Evolutionary conservation across 1,139 yeast species (phyloP).

Genomic region (Eremothecium sinecaudum): DNA sequence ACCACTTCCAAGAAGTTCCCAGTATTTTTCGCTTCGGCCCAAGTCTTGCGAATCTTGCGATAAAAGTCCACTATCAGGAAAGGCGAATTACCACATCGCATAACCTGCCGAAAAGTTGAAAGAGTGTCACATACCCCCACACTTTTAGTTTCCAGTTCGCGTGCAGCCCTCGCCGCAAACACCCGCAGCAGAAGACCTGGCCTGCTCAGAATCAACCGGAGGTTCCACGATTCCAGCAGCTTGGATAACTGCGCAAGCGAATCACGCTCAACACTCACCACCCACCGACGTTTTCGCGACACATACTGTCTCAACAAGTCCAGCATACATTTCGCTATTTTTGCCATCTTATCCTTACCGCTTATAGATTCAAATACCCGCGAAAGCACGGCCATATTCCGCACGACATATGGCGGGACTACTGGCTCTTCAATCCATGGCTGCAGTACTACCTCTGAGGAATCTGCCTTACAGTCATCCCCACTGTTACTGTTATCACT

Average conservation of each 20-base stretch:
- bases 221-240: conserved; percentile 21
- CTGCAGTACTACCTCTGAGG: too few relatives aligned
- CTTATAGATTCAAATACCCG: conserved; percentile 44
- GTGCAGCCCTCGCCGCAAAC: conserved; percentile 12
- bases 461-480: too few relatives aligned
- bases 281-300: conserved; percentile 32
- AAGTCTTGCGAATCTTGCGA: conserved; percentile 13
- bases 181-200: conserved; percentile 16
- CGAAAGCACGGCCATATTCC: conserved; percentile 40
- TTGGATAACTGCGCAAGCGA: conserved; percentile 19
- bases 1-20: conserved; percentile 12
- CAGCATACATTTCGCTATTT: conserved; percentile 50
- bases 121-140: conserved; percentile 43
- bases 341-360: conserved; percentile 66
- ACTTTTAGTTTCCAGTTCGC: conserved; percentile 32
- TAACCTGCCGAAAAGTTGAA: conserved; percentile 54
- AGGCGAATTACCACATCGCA: conserved; percentile 67
- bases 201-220: conserved; percentile 19
- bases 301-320: conserved; percentile 47
- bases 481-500: too few relatives aligned
- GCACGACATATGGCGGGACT: conserved; percentile 2
- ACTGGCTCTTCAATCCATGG: neutral
- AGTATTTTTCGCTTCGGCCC: conserved; percentile 7
- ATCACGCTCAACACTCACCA: conserved; percentile 13
- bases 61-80: conserved; percentile 37